Percentiles rank a stretch among this genome's conserved stretches.
These are phyloP conservation scores for Trametes elegans DNA, from an alignment of 768 basidiomycete species.

Conservation along the genomic window DNA sequence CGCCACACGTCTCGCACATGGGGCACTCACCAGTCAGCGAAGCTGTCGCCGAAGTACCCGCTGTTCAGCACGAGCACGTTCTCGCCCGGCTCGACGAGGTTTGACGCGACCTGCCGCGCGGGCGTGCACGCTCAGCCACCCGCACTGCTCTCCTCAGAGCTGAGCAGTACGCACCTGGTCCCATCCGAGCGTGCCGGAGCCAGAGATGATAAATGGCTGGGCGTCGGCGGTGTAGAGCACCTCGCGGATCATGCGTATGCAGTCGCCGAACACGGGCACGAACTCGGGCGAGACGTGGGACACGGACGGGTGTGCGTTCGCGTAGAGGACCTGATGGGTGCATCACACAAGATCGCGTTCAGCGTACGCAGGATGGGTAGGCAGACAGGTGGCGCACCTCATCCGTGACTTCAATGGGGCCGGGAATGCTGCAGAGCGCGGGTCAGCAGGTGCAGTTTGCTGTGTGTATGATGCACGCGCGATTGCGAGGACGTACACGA, in stretches of 20 bases:
- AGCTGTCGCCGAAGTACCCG: constrained; percentile 94
- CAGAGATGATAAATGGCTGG: constrained; percentile 93
- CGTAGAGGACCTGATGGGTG: constrained; percentile 67
- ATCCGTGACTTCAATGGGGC: constrained; percentile 60
- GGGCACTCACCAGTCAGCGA: constrained; percentile 71
- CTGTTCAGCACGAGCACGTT: constrained; percentile 80
- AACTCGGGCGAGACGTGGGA: constrained; percentile 91
- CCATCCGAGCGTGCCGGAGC: constrained; percentile 96
- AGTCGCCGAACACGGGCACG: constrained; percentile 83
- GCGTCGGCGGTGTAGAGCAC: constrained; percentile 75
- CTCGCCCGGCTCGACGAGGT: constrained; percentile 82
- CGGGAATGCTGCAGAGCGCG: constrained; percentile 40
- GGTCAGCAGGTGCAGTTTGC: constrained; percentile 18
- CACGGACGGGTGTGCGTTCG: constrained; percentile 90
- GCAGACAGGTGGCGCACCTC: constrained; percentile 38
- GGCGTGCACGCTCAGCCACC: constrained; percentile 1
- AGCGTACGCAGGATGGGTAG: neutral
- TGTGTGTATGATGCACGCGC: neutral
- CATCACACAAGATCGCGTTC: too few relatives aligned
- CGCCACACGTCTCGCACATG: neutral
- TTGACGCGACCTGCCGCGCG: constrained; percentile 84
- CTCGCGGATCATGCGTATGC: constrained; percentile 77
- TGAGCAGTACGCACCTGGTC: constrained; percentile 61
- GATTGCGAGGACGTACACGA: constrained; percentile 23
- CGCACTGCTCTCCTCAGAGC: neutral